Base-by-base conservation (phyloP, 192 early-diverging fungal species). In the Coemansia sp. region DNA sequence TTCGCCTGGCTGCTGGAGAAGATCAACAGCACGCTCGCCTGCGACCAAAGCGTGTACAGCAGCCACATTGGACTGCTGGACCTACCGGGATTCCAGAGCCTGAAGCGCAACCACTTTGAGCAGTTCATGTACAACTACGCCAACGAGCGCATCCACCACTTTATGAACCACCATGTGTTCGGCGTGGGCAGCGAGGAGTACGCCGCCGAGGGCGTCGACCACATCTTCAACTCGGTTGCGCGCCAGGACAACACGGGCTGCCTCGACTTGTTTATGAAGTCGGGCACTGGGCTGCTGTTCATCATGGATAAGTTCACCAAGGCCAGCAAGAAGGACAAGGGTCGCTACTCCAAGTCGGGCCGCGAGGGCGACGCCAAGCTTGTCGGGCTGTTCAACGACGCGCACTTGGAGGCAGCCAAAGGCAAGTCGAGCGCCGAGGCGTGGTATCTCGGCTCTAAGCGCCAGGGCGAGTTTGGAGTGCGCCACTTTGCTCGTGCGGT, bases 31-130 rank as follows among this genome's bases (percentile, higher is more conserved):
- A 92, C 86, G 71, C 81, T 93, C 17, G 88, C 87, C 37, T 84
- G 86, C 35, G 89, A 93, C 32, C 76, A 87, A 17, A 68, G 70
- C 54, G 76, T 86, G 38, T 85, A 87, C 51, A 84, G 87, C 70
- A 93, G 88, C 77, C 89, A 92, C 64, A 92, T 94, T 59, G 95
- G 96, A 37, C 84, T 98, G 40, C 72, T 96, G 17, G 96, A 98
- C 57, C 75, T 96, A 17, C 89, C 92, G 37, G 94, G 96, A 6
- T 94, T 94, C 75, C 90, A 91, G 71, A 75, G 69, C 74, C 64
- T 72, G 43, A 82, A 83, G 71, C 69, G 77, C 62, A 83, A 68
- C 63, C 67, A 72, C 56, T 91, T 87, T 70, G 86, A 84, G 68
- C 79, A 83, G 59, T 87, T 70, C 79, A 92, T 83, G 83, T 92